Percentiles rank a stretch among this genome's conserved stretches.
Evolutionary conservation across 1,139 yeast species (phyloP).

Genomic region (Saccharomycopsis hybrid): DNA sequence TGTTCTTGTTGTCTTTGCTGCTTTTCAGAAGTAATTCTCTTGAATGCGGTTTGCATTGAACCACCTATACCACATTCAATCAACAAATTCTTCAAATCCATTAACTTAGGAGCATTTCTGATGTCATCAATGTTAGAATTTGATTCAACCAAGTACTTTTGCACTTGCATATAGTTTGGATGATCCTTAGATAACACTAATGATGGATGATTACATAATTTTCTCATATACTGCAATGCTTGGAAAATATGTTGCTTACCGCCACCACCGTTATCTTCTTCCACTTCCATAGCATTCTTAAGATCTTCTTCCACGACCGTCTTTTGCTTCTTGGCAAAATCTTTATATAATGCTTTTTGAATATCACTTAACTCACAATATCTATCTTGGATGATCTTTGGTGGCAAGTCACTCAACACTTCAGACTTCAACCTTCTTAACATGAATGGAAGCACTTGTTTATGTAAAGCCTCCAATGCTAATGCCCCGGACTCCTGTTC

Average conservation of each 20-base stretch:
- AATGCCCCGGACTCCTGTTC: constrained; percentile 97
- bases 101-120: constrained; percentile 83
- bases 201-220: constrained; percentile 94
- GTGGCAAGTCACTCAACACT: constrained; percentile 92
- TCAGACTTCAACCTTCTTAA: constrained; percentile 94
- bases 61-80: constrained; percentile 93
- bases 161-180: constrained; percentile 72
- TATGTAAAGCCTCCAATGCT: constrained; percentile 92
- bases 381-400: constrained; percentile 96
- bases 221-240: constrained; percentile 95
- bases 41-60: constrained; percentile 26
- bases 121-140: constrained; percentile 62
- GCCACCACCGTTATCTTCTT: constrained; percentile 35
- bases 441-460: constrained; percentile 95
- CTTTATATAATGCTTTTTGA: constrained; percentile 81
- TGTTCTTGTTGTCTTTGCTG: constrained; percentile 28
- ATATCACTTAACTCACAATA: constrained; percentile 91
- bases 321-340: constrained; percentile 87
- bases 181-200: constrained; percentile 80
- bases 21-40: constrained; percentile 27
- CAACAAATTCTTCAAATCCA: constrained; percentile 74
- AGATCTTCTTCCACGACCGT: constrained; percentile 62
- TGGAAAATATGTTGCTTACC: constrained; percentile 93
- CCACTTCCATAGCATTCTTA: constrained; percentile 35
- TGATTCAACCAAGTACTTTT: constrained; percentile 49